A percentile compares a stretch with the other conserved stretches of the same genome.
Evolutionary conservation across 2,329 filamentous ascomycete species (phyloP).

Genomic region (Didymella lethalis): DNA sequence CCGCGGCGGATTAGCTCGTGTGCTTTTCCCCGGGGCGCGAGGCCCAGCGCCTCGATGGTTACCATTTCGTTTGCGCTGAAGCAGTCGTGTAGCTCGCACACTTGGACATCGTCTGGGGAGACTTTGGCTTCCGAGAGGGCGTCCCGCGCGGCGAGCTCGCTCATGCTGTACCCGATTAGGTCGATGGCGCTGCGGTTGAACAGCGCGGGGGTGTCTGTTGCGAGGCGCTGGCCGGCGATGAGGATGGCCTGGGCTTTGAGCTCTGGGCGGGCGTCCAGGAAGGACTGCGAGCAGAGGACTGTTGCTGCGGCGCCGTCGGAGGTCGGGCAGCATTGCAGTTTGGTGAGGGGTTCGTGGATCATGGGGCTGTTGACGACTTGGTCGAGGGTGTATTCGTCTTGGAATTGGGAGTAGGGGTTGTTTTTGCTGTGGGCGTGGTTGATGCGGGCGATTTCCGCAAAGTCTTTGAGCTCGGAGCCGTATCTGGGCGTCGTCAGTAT

Average conservation of each 20-base stretch:
- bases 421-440: conserved; percentile 91
- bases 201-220: conserved; percentile 81
- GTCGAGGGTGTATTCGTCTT: conserved; percentile 86
- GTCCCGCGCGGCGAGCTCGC: conserved; percentile 69
- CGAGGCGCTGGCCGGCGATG: conserved; percentile 85
- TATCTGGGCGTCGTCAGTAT: conserved; percentile 62
- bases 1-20: conserved; percentile 88
- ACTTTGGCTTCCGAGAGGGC: conserved; percentile 79
- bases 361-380: conserved; percentile 78
- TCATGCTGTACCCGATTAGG: conserved; percentile 89
- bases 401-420: conserved; percentile 99
- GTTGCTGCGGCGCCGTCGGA: conserved; percentile 91
- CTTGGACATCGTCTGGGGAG: conserved; percentile 72
- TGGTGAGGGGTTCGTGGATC: conserved; percentile 88
- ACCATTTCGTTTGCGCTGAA: conserved; percentile 96
- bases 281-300: conserved; percentile 85
- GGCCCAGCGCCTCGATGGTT: conserved; percentile 83
- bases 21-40: conserved; percentile 79
- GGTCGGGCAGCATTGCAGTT: conserved; percentile 98
- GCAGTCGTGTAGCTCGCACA: conserved; percentile 95
- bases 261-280: conserved; percentile 84
- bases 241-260: conserved; percentile 83
- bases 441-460: conserved; percentile 90
- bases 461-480: conserved; percentile 83
- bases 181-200: conserved; percentile 86